Evolutionary conservation across 495 filamentous ascomycete species (phyloP).

Genomic region (Melanomma pulvis-pyrius): DNA sequence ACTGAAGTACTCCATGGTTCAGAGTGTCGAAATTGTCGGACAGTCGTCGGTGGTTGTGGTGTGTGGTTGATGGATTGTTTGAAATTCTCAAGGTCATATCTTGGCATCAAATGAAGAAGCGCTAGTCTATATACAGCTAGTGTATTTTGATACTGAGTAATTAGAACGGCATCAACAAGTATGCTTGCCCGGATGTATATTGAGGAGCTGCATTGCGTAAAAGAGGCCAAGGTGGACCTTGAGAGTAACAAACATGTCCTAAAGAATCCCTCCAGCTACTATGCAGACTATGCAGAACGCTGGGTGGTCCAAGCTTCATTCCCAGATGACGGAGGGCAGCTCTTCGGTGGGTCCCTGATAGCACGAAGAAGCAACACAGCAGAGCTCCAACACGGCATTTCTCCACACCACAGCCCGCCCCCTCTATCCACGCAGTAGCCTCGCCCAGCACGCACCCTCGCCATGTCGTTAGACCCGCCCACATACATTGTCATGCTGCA

Average conservation of each 20-base stretch:
- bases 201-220: neutral
- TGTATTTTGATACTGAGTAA: neutral
- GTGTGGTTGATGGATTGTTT: constrained; percentile 15
- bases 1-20: constrained; percentile 72
- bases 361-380: constrained; percentile 27
- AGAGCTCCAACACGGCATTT: constrained; percentile 6
- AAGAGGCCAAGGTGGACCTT: neutral
- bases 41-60: constrained; percentile 1
- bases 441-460: constrained; percentile 29
- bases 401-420: neutral
- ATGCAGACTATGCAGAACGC: neutral
- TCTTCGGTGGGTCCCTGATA: constrained; percentile 10
- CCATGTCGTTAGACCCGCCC: constrained; percentile 87
- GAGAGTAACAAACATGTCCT: neutral
- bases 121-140: constrained; percentile 19
- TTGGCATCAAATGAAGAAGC: constrained; percentile 20
- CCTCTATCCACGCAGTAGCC: neutral
- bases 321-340: constrained; percentile 34
- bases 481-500: constrained; percentile 88
- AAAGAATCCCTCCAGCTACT: neutral
- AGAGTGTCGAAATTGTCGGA: neutral
- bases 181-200: too few species aligned
- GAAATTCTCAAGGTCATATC: constrained; percentile 22
- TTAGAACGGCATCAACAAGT: too few species aligned
- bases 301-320: constrained; percentile 30